phyloP scores from a whole-genome alignment of 768 basidiomycete species.

The Pleurotus tuoliensis region DNA sequence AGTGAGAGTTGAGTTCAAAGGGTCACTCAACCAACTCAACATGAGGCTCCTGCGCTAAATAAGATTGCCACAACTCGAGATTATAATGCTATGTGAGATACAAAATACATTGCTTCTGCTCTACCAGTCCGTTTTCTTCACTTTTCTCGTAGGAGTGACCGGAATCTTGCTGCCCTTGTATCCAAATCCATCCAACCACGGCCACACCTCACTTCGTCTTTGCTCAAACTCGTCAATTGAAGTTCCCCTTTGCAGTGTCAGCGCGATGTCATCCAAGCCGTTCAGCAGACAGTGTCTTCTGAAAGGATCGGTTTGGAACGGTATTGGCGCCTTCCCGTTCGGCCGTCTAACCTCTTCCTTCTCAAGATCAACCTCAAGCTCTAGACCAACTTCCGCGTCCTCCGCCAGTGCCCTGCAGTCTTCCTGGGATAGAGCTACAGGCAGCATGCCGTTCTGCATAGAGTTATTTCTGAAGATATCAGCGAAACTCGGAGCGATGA shows the following conservation, averaged over 20 bases:
- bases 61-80: not conserved
- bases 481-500: slow-evolving; percentile 86
- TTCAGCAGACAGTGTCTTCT: slow-evolving; percentile 91
- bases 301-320: slow-evolving; percentile 87
- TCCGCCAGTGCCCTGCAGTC: slow-evolving; percentile 69
- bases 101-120: slow-evolving; percentile 5
- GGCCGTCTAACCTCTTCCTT: slow-evolving; percentile 71
- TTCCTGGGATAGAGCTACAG: slow-evolving; percentile 63
- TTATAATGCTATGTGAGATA: too few relatives aligned
- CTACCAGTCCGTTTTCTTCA: slow-evolving; percentile 71
- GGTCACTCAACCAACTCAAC: too few relatives aligned
- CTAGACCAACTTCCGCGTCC: slow-evolving; percentile 72
- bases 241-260: slow-evolving; percentile 80
- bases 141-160: slow-evolving; percentile 33
- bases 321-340: slow-evolving; percentile 58
- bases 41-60: too few relatives aligned
- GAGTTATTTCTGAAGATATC: slow-evolving; percentile 89
- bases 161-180: slow-evolving; percentile 80
- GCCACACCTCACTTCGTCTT: slow-evolving; percentile 74
- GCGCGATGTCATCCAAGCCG: slow-evolving; percentile 93
- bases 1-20: too few relatives aligned
- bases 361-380: slow-evolving; percentile 83
- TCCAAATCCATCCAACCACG: slow-evolving; percentile 96
- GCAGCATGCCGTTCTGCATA: slow-evolving; percentile 94
- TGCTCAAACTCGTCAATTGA: slow-evolving; percentile 80